Evolutionary conservation across 257 asterid genomes (phyloP), one percentile per base, ranked within the genome.

Genomic region (Thymus mandschuricus): DNA sequence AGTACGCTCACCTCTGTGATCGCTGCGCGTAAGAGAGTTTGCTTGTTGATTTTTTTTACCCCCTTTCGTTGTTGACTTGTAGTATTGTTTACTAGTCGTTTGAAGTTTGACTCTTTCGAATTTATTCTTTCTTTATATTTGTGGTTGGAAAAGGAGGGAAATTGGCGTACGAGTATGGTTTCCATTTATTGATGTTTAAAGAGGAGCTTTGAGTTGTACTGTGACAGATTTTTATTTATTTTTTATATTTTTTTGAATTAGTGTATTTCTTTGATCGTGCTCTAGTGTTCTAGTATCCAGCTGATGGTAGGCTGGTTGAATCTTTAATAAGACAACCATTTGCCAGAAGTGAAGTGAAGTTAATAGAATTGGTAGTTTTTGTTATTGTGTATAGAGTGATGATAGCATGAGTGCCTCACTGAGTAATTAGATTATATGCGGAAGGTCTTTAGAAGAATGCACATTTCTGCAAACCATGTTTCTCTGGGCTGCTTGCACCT

Each of bases 1-100:
- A 94, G 70, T 91, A 80, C 77, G 98, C 97, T 10, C 85, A 86
- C 80, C 97, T 94, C 52, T 94, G 99, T 76, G 95, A 94, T 85
- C 90, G 88, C 78, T 94, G 99, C 98, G 88, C 90, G 99, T 94
- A 88, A 84, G 92, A 60, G 62, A 44, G 41, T 33, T 69, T 46
- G 8, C 62, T 56, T 12, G 1, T 64, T 61, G 1, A 33, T 56
- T 29, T 31, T 58, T 7, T 3, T 21, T 21, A 21, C 5, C 44
- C 45, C 21, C 54, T 35, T 35, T 35, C 29, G 9, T 70, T 31
- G 52, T 75, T 60, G 64, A 40, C 30, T 68, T 34, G 55, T 3
- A 21, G 5, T 6, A 69, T 68, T 71, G n/a, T 72, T 29, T 34
- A 15, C 6, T 66, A 7, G 64, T 65, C 3, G 58, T 51, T 50